Evolutionary conservation across 2,329 filamentous ascomycete genomes (phyloP).

Genomic region (Aspergillus sp.): DNA sequence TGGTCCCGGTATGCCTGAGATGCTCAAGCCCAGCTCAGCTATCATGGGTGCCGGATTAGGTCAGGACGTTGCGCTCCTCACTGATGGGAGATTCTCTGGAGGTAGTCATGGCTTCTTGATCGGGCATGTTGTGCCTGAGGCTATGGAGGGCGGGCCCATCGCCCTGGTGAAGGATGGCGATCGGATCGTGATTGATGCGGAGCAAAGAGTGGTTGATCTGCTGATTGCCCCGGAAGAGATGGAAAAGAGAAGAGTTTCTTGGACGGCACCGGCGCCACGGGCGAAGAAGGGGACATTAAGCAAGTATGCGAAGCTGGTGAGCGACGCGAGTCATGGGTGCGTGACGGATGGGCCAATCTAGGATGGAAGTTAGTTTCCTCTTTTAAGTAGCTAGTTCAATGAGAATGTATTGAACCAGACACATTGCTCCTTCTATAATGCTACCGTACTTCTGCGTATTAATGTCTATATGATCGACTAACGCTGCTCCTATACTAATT

Average conservation of each 20-base stretch:
- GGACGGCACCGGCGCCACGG: constrained; percentile 3
- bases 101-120: constrained; percentile 50
- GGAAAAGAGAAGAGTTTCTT: constrained; percentile 8
- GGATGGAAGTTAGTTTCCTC: no score
- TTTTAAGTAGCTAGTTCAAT: no score
- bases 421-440: no score
- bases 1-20: constrained; percentile 70
- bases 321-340: constrained; percentile 15
- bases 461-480: no score
- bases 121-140: constrained; percentile 27
- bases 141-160: constrained; percentile 16
- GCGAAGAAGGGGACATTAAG: constrained; percentile 11
- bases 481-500: no score
- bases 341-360: constrained; percentile 14
- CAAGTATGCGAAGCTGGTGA: constrained; percentile 15
- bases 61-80: constrained; percentile 67
- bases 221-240: constrained; percentile 7
- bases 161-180: constrained; percentile 12
- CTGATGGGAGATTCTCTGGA: constrained; percentile 50
- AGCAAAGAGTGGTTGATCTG: constrained; percentile 13
- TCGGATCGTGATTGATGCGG: constrained; percentile 14
- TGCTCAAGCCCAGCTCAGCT: constrained; percentile 68
- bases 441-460: no score
- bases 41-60: constrained; percentile 71
- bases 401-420: no score